Conservation (phyloP, 2,329 filamentous ascomycete species). For the Trichoderma sp. region DNA sequence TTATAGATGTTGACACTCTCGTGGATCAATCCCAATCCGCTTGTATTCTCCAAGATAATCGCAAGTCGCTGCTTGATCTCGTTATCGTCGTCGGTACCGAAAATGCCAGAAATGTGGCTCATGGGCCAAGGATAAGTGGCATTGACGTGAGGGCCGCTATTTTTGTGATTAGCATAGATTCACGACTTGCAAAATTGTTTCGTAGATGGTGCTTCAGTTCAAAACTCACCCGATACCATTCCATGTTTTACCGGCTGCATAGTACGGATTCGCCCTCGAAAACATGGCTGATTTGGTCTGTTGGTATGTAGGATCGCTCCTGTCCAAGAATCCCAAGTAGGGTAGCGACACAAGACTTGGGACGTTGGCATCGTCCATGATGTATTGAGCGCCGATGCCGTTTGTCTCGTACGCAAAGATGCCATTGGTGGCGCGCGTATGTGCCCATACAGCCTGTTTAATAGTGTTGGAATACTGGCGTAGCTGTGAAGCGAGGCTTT, state of each 20-base stretch:
- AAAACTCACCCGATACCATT: slow-evolving; percentile 36
- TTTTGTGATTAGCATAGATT: not conserved
- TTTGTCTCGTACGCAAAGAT: slow-evolving; percentile 80
- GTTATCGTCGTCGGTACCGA: slow-evolving; percentile 49
- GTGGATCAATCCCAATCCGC: slow-evolving; percentile 52
- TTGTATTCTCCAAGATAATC: slow-evolving; percentile 48
- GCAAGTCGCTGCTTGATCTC: slow-evolving; percentile 43
- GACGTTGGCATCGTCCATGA: slow-evolving; percentile 68
- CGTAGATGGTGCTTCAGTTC: not conserved
- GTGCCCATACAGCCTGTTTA: slow-evolving; percentile 66
- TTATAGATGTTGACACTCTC: slow-evolving; percentile 52
- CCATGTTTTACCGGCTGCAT: slow-evolving; percentile 39
- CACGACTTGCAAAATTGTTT: too few species aligned
- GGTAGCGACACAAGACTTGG: slow-evolving; percentile 68
- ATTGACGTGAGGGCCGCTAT: slow-evolving; percentile 66
- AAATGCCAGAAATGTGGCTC: slow-evolving; percentile 57
- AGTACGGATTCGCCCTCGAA: slow-evolving; percentile 78
- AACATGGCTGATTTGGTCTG: slow-evolving; percentile 82
- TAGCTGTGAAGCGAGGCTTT: slow-evolving; percentile 61
- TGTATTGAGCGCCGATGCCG: slow-evolving; percentile 62
- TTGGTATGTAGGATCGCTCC: slow-evolving; percentile 69
- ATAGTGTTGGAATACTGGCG: slow-evolving; percentile 57
- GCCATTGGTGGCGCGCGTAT: slow-evolving; percentile 50
- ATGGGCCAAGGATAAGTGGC: slow-evolving; percentile 61
- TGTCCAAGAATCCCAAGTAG: slow-evolving; percentile 63